Conservation (phyloP, 208 protist species). For the Trypanosoma theileri region DNA sequence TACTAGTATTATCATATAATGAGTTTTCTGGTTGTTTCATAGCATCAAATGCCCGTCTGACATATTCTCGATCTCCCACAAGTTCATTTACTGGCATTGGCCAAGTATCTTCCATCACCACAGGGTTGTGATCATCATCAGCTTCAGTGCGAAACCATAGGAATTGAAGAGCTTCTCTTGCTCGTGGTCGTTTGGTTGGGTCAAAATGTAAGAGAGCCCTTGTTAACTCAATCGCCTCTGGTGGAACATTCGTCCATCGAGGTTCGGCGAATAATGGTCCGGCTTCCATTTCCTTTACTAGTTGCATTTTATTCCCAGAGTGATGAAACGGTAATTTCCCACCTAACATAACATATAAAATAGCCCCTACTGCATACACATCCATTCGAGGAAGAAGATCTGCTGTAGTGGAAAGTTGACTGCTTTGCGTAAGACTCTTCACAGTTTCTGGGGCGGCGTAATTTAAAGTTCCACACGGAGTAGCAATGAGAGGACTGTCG, state of each 20-base stretch:
- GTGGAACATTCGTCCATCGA: slow-evolving; percentile 56
- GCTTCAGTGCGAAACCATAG: slow-evolving; percentile 47
- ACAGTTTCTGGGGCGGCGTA: slow-evolving; percentile 87
- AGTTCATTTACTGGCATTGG: slow-evolving; percentile 35
- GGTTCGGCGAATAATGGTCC: slow-evolving; percentile 57
- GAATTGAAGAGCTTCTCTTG: slow-evolving; percentile 55
- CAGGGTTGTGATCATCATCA: background rate
- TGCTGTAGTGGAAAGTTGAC: slow-evolving; percentile 61
- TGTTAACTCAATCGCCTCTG: slow-evolving; percentile 55
- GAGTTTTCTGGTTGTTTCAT: slow-evolving; percentile 51
- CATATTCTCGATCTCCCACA: slow-evolving; percentile 51
- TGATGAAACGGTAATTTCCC: slow-evolving; percentile 75
- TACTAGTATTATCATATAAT: slow-evolving; percentile 15
- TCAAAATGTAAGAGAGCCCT: slow-evolving; percentile 52
- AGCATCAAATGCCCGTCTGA: slow-evolving; percentile 62
- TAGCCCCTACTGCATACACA: slow-evolving; percentile 70
- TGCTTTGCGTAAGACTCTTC: slow-evolving; percentile 51
- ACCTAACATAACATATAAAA: slow-evolving; percentile 86
- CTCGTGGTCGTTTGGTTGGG: slow-evolving; percentile 44
- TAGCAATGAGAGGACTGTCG: slow-evolving; percentile 80
- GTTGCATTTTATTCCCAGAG: slow-evolving; percentile 56
- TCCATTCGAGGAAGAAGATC: slow-evolving; percentile 69
- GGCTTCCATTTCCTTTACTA: slow-evolving; percentile 70
- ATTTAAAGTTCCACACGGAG: slow-evolving; percentile 83
- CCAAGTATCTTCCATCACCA: slow-evolving; percentile 1